Percentiles rank a stretch among this genome's conserved stretches.
These are phyloP conservation scores for Aspergillus nanangensis DNA, from an alignment of 495 filamentous ascomycete species.

Conservation along the genomic window DNA sequence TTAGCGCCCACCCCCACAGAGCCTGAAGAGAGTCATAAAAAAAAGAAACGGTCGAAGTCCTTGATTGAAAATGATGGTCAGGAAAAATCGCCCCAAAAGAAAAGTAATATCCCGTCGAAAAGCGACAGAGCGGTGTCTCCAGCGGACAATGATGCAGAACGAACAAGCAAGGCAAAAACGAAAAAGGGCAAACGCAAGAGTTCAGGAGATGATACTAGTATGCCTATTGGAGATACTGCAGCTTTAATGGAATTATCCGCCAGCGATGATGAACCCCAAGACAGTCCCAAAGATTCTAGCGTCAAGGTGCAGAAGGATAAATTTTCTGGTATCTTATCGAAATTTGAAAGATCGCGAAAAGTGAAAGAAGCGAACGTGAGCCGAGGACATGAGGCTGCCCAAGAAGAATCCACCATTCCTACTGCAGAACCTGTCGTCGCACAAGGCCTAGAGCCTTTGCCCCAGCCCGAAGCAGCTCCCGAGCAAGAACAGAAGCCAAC, in stretches of 20 bases:
- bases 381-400: constrained; percentile 18
- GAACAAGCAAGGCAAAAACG: constrained; percentile 23
- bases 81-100: constrained; percentile 20
- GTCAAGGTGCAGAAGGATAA: no score
- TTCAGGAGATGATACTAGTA: constrained; percentile 9
- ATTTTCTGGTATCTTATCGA: constrained; percentile 39
- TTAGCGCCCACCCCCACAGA: constrained; percentile 9
- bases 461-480: constrained; percentile 62
- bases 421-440: constrained; percentile 42
- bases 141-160: constrained; percentile 12
- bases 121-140: constrained; percentile 19
- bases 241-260: constrained; percentile 15
- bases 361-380: constrained; percentile 25
- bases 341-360: constrained; percentile 41
- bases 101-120: constrained; percentile 25
- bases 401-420: constrained; percentile 16
- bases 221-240: constrained; percentile 16
- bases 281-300: no score
- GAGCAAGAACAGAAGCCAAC: constrained; percentile 44
- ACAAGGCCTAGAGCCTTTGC: constrained; percentile 70
- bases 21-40: constrained; percentile 18
- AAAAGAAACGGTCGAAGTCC: constrained; percentile 18
- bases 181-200: constrained; percentile 25
- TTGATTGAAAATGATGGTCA: constrained; percentile 13
- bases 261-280: no score